Percentiles rank a stretch among this genome's conserved stretches.
Evolutionary conservation across 2,329 filamentous ascomycete species (phyloP).

Genomic region (Epichloe aotearoae): DNA sequence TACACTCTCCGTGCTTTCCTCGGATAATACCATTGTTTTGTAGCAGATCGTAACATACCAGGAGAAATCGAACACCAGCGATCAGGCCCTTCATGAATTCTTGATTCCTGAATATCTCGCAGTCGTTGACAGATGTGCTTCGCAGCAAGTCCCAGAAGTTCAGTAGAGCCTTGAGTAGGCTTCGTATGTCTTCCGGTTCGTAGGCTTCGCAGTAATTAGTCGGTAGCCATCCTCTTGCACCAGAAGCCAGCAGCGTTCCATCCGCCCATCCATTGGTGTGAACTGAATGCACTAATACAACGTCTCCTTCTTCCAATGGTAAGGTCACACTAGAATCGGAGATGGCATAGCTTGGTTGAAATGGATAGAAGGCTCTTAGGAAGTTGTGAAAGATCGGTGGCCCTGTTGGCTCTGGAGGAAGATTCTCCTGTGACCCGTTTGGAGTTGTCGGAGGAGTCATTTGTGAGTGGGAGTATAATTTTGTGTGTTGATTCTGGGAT

Average conservation of each 20-base stretch:
- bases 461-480: conserved; percentile 39
- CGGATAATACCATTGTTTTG: neutral
- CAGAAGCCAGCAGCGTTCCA: conserved; percentile 75
- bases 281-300: conserved; percentile 88
- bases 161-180: conserved; percentile 70
- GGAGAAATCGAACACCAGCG: conserved; percentile 75
- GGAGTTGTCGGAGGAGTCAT: conserved; percentile 71
- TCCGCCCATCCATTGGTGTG: conserved; percentile 99
- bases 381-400: conserved; percentile 82
- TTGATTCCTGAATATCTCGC: conserved; percentile 73
- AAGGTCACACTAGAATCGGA: conserved; percentile 81
- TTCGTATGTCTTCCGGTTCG: conserved; percentile 75
- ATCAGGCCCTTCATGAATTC: conserved; percentile 93
- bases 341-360: conserved; percentile 64
- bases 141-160: conserved; percentile 87
- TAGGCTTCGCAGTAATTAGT: conserved; percentile 98
- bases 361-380: conserved; percentile 85
- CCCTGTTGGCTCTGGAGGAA: conserved; percentile 27
- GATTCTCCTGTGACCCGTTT: conserved; percentile 50
- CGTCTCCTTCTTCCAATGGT: conserved; percentile 77
- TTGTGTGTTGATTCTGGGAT: conserved; percentile 21
- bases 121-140: conserved; percentile 61
- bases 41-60: conserved; percentile 45
- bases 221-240: conserved; percentile 84
- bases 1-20: neutral